These are phyloP conservation scores for Fusarium tupiense DNA, from an alignment of 2,329 filamentous ascomycete genomes.

Conservation along the genomic window DNA sequence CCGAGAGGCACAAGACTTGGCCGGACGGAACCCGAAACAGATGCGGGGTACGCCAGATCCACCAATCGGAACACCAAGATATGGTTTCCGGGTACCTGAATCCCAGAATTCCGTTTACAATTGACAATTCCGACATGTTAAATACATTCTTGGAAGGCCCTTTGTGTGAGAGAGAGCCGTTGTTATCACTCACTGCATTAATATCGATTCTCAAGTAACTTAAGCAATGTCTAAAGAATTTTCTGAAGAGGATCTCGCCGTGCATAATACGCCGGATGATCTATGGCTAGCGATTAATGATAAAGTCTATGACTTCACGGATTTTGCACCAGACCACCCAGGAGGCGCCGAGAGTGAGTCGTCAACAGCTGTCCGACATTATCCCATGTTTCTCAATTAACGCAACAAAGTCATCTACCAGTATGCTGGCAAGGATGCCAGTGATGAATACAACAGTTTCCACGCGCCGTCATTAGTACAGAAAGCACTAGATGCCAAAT, in stretches of 20 bases:
- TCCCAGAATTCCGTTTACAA: background rate
- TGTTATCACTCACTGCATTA: accelerated
- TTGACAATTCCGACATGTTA: background rate
- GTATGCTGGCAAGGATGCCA: constrained; percentile 41
- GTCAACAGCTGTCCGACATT: accelerated
- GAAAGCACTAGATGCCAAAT: constrained; percentile 17
- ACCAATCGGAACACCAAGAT: background rate
- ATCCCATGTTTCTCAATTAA: too few species aligned
- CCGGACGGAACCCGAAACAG: background rate
- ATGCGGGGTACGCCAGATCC: background rate
- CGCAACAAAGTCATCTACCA: constrained; percentile 34
- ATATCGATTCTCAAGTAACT: accelerated
- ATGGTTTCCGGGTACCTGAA: background rate
- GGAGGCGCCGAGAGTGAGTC: constrained; percentile 31
- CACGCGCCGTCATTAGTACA: constrained; percentile 38
- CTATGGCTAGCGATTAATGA: constrained; percentile 76
- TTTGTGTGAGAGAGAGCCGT: accelerated
- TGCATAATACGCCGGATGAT: constrained; percentile 58
- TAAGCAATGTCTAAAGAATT: constrained; percentile 30
- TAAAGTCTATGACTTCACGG: constrained; percentile 66
- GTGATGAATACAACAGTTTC: constrained; percentile 35
- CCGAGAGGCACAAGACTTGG: background rate
- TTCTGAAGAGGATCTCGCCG: constrained; percentile 55
- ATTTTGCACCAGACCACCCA: constrained; percentile 38
- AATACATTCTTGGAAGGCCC: background rate